Evolutionary conservation across 257 asterid species (phyloP), one percentile per base, ranked within the genome.

Genomic region (Salvia miltiorrhiza): DNA sequence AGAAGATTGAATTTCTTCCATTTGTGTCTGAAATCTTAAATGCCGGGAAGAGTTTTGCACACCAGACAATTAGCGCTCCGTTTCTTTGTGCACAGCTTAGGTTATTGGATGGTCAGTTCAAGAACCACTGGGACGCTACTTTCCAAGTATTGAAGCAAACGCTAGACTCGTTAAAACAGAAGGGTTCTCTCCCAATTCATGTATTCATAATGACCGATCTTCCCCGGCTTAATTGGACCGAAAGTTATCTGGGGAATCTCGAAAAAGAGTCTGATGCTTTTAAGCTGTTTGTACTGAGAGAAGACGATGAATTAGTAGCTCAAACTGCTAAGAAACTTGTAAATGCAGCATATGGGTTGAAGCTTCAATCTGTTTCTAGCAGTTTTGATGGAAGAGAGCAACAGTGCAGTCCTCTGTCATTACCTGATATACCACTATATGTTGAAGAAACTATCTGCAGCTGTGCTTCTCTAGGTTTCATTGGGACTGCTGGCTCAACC

Each of bases 181-280:
- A 80, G 24, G 86, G 71, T 23, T 75, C 86, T 44, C 87, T 73
- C 70, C 96, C 92, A 3, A 70, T 93, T 82, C 93, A 87, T 69
- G 62, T 88, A 57, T 90, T 90, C 68, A 73, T 93, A 54, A 93
- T 93, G 98, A 93, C 98, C 69, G 99, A 93, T 79, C 96, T 93
- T 68, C 94, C 93, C 24, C 56, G 37, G 79, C 37, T 67, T 75
- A 82, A 90, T 63, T 88, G 97, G 95, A 87, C 88, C 0, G 95
- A 89, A 37, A 87, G 70, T 71, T 93, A 85, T 82, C 81, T 93
- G 73, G 97, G 92, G 37, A 83, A 82, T 68, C 68, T 90, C 55
- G 74, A 76, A 8, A 77, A 85, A 70, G 90, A 84, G 72, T 75
- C 81, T 1, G 84, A 78, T 72, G 66, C 77, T 37, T 80, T 73